Evolutionary conservation across 2,329 filamentous ascomycete genomes (phyloP).

Genomic region (Alternaria ethzedia): DNA sequence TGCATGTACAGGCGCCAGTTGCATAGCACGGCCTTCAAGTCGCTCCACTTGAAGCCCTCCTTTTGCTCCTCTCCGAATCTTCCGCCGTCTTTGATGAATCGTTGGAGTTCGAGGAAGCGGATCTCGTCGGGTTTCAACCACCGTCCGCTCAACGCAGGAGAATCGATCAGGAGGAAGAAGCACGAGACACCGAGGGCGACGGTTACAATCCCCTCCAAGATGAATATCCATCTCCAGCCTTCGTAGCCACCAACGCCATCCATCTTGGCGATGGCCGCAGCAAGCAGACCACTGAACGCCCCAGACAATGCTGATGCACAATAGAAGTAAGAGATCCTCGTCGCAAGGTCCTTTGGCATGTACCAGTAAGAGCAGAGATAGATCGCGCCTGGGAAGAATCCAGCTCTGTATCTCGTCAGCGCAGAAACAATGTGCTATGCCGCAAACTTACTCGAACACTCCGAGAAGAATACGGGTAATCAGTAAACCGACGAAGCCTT

Average conservation of each 20-base stretch:
- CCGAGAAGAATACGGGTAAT: conserved; percentile 29
- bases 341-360: conserved; percentile 43
- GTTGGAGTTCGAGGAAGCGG: conserved; percentile 27
- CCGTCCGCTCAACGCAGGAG: conserved; percentile 20
- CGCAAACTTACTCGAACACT: conserved; percentile 24
- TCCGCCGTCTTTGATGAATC: conserved; percentile 33
- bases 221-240: conserved; percentile 54
- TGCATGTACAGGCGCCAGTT: conserved; percentile 42
- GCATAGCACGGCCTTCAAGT: conserved; percentile 31
- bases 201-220: conserved; percentile 50
- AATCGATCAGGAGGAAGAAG: conserved; percentile 41
- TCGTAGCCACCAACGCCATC: conserved; percentile 49
- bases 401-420: conserved; percentile 15
- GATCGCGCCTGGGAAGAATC: conserved; percentile 45
- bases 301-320: conserved; percentile 48
- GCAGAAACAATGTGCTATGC: no score
- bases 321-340: conserved; percentile 46
- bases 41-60: conserved; percentile 27
- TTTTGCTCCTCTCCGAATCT: conserved; percentile 23
- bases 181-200: conserved; percentile 25
- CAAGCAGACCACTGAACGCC: conserved; percentile 52
- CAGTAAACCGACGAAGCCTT: conserved; percentile 27
- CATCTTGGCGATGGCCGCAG: conserved; percentile 47
- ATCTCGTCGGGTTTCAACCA: conserved; percentile 35
- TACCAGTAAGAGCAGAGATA: conserved; percentile 46